Base-by-base conservation (phyloP, 2,329 filamentous ascomycete genomes). In the Botryosphaeria dothidea region DNA sequence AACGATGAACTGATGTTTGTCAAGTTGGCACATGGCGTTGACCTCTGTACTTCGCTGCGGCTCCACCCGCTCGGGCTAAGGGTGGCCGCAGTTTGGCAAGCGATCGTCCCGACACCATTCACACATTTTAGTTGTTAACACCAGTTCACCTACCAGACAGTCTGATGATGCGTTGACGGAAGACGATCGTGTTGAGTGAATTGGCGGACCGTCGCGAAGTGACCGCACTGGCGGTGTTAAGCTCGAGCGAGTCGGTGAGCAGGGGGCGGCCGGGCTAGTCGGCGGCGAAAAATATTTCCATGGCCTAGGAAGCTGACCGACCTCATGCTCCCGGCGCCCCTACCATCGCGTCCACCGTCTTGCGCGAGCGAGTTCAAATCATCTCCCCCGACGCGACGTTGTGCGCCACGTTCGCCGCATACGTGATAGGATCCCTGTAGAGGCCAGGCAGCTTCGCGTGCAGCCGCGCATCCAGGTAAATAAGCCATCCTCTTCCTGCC, bases 221-320 rank as follows among this genome's bases (percentile, higher is more conserved):
- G 13, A 57, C 36, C 13, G 52, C 23, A 25, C 15, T 13, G 21
- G 7, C 25, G 19, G 19, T 38, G 51, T 38, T 36, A 15, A 27
- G 23, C 27, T 34, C 4, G 49, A 11, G 48, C 29, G 27, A n/a
- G 27, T 31, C 29, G 25, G 19, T 54, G 29, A n/a, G n/a, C 8
- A 6, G 45, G 45, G n/a, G 3, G 7, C 1, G 48, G 48, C 25
- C 25, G 31, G 31, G 17, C 25, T 57, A 23, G 25, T 6, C 25
- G 23, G 54, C 56, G 56, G 56, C 56, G 56, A 60, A 60, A 60
- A 60, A 46, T 60, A 60, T 60, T 60, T 60, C 56, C 56, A 46
- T 27, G 15, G 29, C 56, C 36, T 29, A n/a, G 54, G 4, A 27
- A 60, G 56, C 56, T 27, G 54, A 58, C 25, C 51, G 56, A 60